Percentiles rank a stretch among this genome's conserved stretches.
Evolutionary conservation across 139 green algal genomes (phyloP).

Genomic region (Auxenochlorella protothecoides): DNA sequence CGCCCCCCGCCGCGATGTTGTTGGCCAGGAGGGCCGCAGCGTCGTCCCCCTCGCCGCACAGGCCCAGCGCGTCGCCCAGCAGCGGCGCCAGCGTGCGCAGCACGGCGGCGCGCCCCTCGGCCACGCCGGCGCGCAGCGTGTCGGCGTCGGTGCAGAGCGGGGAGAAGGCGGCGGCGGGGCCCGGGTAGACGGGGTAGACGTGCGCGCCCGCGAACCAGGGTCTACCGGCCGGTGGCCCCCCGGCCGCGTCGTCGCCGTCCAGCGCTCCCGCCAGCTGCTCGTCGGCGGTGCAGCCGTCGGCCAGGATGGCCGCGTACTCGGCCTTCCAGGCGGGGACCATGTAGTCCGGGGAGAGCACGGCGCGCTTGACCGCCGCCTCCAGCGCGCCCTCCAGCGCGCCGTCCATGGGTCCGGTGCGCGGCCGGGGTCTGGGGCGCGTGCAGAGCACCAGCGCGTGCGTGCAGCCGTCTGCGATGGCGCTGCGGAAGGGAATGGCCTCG

Average conservation of each 20-base stretch:
- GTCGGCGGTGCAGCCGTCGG: slow-evolving; percentile 28
- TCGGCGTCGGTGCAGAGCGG: slow-evolving; percentile 45
- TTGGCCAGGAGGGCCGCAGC: too few relatives aligned
- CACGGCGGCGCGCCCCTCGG: slow-evolving; percentile 32
- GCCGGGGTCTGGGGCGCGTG: slow-evolving; percentile 20
- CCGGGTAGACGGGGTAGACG: slow-evolving; percentile 26
- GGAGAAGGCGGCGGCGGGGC: slow-evolving; percentile 13
- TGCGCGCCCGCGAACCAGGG: slow-evolving; percentile 34
- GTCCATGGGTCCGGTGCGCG: slow-evolving; percentile 14
- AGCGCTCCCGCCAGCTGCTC: slow-evolving; percentile 34
- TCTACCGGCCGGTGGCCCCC: neutral
- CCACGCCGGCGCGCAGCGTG: slow-evolving; percentile 35
- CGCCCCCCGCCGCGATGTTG: too few relatives aligned
- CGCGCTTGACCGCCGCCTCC: slow-evolving; percentile 32
- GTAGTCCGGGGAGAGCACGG: slow-evolving; percentile 41
- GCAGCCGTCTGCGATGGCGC: slow-evolving; percentile 66
- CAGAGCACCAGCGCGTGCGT: slow-evolving; percentile 64
- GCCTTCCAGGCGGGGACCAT: slow-evolving; percentile 40
- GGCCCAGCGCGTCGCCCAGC: neutral
- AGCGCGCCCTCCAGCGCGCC: slow-evolving; percentile 21
- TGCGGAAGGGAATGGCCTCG: slow-evolving; percentile 50
- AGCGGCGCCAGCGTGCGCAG: slow-evolving; percentile 9
- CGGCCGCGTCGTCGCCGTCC: slow-evolving; percentile 16
- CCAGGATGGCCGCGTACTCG: slow-evolving; percentile 14
- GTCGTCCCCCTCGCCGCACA: too few relatives aligned